Conservation (phyloP, 306 rosid genomes). For the Echinosophora koreensis region DNA sequence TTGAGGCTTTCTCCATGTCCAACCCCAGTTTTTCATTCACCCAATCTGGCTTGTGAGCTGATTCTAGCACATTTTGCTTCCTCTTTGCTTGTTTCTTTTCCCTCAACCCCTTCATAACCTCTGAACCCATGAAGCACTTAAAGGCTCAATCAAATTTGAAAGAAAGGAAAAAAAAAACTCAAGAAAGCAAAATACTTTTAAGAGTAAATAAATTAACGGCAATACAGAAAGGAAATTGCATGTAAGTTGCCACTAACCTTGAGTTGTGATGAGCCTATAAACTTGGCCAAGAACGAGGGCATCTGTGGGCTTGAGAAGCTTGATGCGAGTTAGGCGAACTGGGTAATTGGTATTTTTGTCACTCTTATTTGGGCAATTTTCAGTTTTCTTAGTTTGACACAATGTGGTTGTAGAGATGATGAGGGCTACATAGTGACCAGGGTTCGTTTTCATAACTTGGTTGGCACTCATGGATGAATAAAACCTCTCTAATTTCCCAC, state of each 20-base stretch:
- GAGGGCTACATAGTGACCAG: slow-evolving; percentile 95
- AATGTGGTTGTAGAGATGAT: slow-evolving; percentile 82
- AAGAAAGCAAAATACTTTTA: background rate
- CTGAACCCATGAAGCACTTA: slow-evolving; percentile 49
- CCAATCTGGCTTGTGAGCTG: slow-evolving; percentile 51
- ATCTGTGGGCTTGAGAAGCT: slow-evolving; percentile 91
- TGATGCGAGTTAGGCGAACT: slow-evolving; percentile 84
- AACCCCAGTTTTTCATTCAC: slow-evolving; percentile 45
- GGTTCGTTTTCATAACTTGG: slow-evolving; percentile 81
- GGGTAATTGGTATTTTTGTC: slow-evolving; percentile 29
- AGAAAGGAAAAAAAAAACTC: background rate
- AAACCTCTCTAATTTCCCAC: slow-evolving; percentile 79
- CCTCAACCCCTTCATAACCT: slow-evolving; percentile 79
- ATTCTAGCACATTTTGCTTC: slow-evolving; percentile 57
- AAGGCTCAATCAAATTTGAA: slow-evolving; percentile 24
- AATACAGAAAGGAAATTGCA: background rate
- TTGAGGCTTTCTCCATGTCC: slow-evolving; percentile 37
- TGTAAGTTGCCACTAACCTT: slow-evolving; percentile 60
- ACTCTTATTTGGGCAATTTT: slow-evolving; percentile 18
- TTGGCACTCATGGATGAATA: slow-evolving; percentile 70
- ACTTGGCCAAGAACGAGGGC: slow-evolving; percentile 87
- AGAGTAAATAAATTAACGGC: too few relatives aligned
- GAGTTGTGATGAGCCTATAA: slow-evolving; percentile 83
- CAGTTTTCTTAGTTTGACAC: slow-evolving; percentile 48
- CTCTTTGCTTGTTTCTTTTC: slow-evolving; percentile 82